These are phyloP conservation scores for Suillus subalutaceus DNA, from an alignment of 768 basidiomycete genomes.

Conservation along the genomic window DNA sequence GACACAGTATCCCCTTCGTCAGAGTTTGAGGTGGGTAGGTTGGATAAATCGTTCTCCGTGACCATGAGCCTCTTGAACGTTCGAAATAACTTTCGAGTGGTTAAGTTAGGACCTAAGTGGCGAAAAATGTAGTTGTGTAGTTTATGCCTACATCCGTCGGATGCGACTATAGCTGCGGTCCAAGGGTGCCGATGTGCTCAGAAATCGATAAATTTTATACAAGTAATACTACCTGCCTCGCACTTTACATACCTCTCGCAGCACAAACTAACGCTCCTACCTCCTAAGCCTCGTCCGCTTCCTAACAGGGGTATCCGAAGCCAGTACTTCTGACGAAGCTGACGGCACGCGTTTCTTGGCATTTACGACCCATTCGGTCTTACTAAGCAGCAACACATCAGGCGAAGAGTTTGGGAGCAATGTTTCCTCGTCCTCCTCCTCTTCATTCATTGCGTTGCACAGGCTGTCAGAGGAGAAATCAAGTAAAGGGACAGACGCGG, in stretches of 20 bases:
- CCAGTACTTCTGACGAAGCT: slow-evolving; percentile 23
- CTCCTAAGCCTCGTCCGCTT: slow-evolving; percentile 22
- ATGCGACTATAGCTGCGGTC: background rate
- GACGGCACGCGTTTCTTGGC: slow-evolving; percentile 28
- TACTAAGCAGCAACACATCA: slow-evolving; percentile 38
- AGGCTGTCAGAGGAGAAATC: slow-evolving; percentile 11
- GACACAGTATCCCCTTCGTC: background rate
- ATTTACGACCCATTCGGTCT: background rate
- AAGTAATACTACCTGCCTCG: background rate
- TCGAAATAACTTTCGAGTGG: no score
- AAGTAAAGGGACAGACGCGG: background rate
- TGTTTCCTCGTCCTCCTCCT: slow-evolving; percentile 43
- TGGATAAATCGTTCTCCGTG: background rate
- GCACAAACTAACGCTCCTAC: background rate
- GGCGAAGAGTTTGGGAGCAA: slow-evolving; percentile 46
- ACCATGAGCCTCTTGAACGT: background rate
- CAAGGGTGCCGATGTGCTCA: background rate
- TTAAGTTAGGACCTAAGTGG: background rate
- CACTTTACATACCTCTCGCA: background rate
- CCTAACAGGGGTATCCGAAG: slow-evolving; percentile 25
- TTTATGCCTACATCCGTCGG: background rate
- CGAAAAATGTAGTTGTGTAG: background rate
- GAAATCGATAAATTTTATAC: background rate
- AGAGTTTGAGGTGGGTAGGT: background rate
- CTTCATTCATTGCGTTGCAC: slow-evolving; percentile 12